Evolutionary conservation across 2,329 filamentous ascomycete genomes (phyloP).

Genomic region (Bipolaris victoriae): DNA sequence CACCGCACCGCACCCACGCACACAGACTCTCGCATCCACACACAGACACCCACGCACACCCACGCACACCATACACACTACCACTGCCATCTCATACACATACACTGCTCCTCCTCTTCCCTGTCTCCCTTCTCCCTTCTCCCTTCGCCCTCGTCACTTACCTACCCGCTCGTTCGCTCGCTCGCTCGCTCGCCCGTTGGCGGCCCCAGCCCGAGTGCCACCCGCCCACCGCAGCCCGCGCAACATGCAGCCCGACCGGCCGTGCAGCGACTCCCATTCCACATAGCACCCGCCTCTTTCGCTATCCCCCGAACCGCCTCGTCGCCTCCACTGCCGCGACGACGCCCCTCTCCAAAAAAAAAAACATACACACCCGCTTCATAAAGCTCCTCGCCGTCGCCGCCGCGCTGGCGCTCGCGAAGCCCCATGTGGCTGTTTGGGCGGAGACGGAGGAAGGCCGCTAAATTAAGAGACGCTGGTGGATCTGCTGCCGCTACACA

Average conservation of each 20-base stretch:
- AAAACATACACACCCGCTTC: neutral
- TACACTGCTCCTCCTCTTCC: neutral
- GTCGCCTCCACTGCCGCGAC: constrained; percentile 29
- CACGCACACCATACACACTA: too few species aligned
- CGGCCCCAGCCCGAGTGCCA: constrained; percentile 9
- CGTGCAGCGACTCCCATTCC: constrained; percentile 19
- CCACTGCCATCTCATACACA: too few species aligned
- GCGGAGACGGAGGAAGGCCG: constrained; percentile 72
- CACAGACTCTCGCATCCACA: neutral
- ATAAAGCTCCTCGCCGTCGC: constrained; percentile 9
- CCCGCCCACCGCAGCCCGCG: constrained; percentile 10
- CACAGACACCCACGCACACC: neutral
- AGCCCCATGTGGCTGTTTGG: constrained; percentile 80
- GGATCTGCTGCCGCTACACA: constrained; percentile 59
- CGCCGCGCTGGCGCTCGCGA: constrained; percentile 11
- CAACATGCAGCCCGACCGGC: constrained; percentile 31
- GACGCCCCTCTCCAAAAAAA: constrained; percentile 3
- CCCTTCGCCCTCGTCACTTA: neutral
- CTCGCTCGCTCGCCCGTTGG: neutral
- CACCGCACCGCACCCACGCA: neutral
- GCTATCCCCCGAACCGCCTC: constrained; percentile 21
- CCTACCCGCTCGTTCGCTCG: neutral
- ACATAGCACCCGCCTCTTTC: constrained; percentile 27
- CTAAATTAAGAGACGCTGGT: constrained; percentile 52
- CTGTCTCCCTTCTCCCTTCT: neutral